Percentiles rank a stretch among this genome's conserved stretches.
Evolutionary conservation across 306 rosid genomes (phyloP).

Genomic region (Sindora glabra): DNA sequence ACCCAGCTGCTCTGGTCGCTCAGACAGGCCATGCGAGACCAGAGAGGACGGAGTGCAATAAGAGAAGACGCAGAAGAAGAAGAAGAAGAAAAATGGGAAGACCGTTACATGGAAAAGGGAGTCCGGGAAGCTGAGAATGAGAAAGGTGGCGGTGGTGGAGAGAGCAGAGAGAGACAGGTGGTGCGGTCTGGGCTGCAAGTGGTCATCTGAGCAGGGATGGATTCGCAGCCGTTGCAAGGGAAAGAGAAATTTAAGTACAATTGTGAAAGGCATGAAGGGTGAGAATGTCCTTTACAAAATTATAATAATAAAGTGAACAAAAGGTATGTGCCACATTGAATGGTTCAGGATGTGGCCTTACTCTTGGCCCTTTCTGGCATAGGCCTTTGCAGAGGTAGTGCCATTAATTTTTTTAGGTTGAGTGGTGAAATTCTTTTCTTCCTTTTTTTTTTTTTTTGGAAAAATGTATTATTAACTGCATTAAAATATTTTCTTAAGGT

Average conservation of each 20-base stretch:
- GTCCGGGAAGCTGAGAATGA: not conserved
- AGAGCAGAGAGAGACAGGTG: not conserved
- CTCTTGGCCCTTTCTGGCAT: not conserved
- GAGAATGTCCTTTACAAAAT: not conserved
- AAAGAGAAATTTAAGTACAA: not conserved
- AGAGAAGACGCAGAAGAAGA: no score
- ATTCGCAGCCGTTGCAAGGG: not conserved
- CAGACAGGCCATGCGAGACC: conserved; percentile 57
- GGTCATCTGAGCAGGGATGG: not conserved
- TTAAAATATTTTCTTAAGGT: no score
- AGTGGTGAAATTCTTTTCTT: no score
- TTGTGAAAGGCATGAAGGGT: not conserved
- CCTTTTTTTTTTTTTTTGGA: no score
- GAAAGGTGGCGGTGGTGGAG: not conserved
- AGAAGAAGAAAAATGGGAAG: no score
- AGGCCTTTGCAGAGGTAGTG: not conserved
- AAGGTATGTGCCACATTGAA: conserved; percentile 2
- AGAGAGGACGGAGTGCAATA: not conserved
- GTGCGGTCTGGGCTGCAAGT: not conserved
- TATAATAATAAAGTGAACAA: not conserved
- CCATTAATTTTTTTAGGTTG: no score
- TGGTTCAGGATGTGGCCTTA: conserved; percentile 3
- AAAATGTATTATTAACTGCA: no score
- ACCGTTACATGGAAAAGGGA: not conserved
- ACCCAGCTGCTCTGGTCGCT: conserved; percentile 41